Evolutionary conservation across 208 protist genomes (phyloP), one percentile per base, ranked within the genome.

Genomic region (Trypanosomatidae sp.): DNA sequence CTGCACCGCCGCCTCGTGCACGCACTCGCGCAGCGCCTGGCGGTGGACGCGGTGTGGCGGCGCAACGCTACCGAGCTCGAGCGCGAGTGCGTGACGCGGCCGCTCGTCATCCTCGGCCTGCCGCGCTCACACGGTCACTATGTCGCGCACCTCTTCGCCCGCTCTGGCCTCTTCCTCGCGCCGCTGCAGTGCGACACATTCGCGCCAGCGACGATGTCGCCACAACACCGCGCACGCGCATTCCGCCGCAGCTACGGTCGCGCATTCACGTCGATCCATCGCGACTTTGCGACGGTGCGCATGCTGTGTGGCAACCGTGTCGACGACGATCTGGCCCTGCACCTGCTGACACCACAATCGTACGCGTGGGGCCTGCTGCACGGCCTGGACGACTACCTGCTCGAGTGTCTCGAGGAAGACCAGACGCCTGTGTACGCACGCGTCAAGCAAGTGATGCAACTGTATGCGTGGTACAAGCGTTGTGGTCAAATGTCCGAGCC

Each of bases 401-500:
- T 90, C 15, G 75, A 94, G 49, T 85, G 71, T 33, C 48, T 94
- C 46, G 69, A 90, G 52, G 77, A 90, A 53, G 77, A 88, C 49
- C 85, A 94, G 51, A 61, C 54, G 22, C 43, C 60, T 4, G 75
- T 86, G 18, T 94, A 89, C 59, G 48, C 46, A 32, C 63, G 87
- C 46, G 59, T 87, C 52, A 74, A 69, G 40, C 66, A 72, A 8
- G 61, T 76, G 16, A 61, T 86, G 59, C 56, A 88, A 49, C 49
- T 94, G 6, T 77, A 90, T 40, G 80, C 89, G 60, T 94, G 80
- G 80, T 90, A 90, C 61, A 71, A 63, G n/a, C 64, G 60, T 10
- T 88, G 75, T 57, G 80, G 85, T 6, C 77, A 90, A 48, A 85
- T 90, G 56, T 70, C 72, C 40, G 67, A 82, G 49, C 28, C 59